A percentile compares a stretch with the other conserved stretches of the same genome.
phyloP scores from a whole-genome alignment of 1,284 basidiomycete genomes.

The Tilletia caries region DNA sequence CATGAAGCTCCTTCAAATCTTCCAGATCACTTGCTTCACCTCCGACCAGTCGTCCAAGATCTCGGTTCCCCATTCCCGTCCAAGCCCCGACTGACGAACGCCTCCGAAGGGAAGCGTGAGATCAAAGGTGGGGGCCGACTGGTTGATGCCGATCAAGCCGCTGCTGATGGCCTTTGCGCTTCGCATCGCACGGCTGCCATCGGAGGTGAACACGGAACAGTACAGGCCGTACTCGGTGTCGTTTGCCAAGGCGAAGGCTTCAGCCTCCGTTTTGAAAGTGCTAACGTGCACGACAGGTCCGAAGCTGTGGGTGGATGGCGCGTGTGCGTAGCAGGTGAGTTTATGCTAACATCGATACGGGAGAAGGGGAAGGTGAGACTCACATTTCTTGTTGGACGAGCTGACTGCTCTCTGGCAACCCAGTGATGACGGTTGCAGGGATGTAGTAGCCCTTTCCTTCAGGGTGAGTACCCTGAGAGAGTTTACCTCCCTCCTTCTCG shows the following conservation, averaged over 20 bases:
- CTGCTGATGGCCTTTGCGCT: slow-evolving; percentile 29
- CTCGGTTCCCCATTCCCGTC: slow-evolving; percentile 81
- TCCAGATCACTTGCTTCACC: slow-evolving; percentile 82
- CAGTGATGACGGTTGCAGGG: slow-evolving; percentile 40
- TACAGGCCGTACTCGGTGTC: slow-evolving; percentile 32
- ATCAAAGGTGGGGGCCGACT: slow-evolving; percentile 54
- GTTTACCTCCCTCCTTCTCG: too few relatives aligned
- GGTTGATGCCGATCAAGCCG: slow-evolving; percentile 40
- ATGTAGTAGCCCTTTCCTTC: slow-evolving; percentile 30
- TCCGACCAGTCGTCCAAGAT: slow-evolving; percentile 79
- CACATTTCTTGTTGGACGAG: slow-evolving; percentile 38
- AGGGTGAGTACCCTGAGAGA: neutral
- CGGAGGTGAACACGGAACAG: slow-evolving; percentile 34
- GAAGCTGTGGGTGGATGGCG: slow-evolving; percentile 16
- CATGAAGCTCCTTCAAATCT: too few relatives aligned
- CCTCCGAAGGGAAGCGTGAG: slow-evolving; percentile 73
- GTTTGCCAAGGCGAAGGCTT: slow-evolving; percentile 33
- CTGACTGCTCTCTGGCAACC: slow-evolving; percentile 30
- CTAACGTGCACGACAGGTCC: slow-evolving; percentile 39
- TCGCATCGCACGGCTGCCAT: slow-evolving; percentile 25
- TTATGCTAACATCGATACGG: too few relatives aligned
- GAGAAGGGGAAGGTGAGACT: neutral
- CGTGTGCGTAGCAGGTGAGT: too few relatives aligned
- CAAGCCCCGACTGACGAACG: slow-evolving; percentile 76
- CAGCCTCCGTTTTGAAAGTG: slow-evolving; percentile 36